These are phyloP conservation scores for Prinsepia uniflora DNA, from an alignment of 306 rosid genomes.

Conservation along the genomic window DNA sequence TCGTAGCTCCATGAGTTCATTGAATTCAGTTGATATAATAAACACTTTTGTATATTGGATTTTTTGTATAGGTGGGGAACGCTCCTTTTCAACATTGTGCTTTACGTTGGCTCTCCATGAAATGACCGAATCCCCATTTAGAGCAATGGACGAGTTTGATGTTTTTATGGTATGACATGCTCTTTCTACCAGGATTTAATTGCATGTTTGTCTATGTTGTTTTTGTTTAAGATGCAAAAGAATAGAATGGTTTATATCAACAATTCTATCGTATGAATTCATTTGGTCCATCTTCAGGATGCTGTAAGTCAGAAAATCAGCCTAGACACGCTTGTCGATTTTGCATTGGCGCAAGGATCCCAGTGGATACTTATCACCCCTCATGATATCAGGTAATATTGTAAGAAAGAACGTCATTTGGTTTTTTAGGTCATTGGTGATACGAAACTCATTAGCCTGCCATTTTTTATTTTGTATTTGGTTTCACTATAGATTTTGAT, in stretches of 20 bases:
- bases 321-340: conserved; percentile 81
- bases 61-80: conserved; percentile 73
- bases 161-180: conserved; percentile 71
- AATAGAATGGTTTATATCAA: neutral
- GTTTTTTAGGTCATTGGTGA: neutral
- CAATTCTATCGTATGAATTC: neutral
- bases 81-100: conserved; percentile 93
- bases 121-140: conserved; percentile 92
- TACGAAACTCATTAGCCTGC: too few species aligned
- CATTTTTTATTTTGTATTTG: too few species aligned
- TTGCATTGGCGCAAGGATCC: conserved; percentile 78
- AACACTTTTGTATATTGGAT: neutral
- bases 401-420: neutral
- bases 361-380: conserved; percentile 97
- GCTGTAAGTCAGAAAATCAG: conserved; percentile 94
- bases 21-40: neutral
- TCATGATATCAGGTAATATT: conserved; percentile 69
- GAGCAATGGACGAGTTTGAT: conserved; percentile 98
- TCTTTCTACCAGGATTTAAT: neutral
- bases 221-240: neutral
- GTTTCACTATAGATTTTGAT: too few species aligned
- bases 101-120: conserved; percentile 87
- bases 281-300: conserved; percentile 51
- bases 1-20: neutral
- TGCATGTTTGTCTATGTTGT: neutral